A percentile compares a stretch with the other conserved stretches of the same genome.
These are phyloP conservation scores for Nevesoporus exiguus DNA, from an alignment of 768 basidiomycete genomes.

Conservation along the genomic window DNA sequence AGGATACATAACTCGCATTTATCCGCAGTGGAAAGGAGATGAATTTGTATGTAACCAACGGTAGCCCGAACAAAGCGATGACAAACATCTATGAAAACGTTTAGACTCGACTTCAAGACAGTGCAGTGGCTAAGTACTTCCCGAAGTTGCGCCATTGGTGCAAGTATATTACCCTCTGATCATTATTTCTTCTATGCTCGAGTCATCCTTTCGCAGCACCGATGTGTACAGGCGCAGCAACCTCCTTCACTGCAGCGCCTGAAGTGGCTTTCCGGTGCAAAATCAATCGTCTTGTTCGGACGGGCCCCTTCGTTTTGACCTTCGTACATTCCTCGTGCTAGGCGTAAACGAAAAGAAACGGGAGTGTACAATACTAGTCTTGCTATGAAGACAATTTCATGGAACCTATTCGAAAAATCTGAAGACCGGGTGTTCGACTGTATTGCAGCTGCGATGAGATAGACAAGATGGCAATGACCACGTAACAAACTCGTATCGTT, in stretches of 20 bases:
- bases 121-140: no score
- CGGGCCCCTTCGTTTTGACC: conserved; percentile 1
- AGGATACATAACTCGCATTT: background rate
- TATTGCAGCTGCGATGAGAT: no score
- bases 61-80: background rate
- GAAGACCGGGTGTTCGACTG: no score
- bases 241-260: conserved; percentile 27
- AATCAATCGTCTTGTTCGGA: conserved; percentile 10
- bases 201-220: conserved; percentile 15
- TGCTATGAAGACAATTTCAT: background rate
- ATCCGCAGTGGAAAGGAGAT: background rate
- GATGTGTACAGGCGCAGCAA: conserved; percentile 32
- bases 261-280: conserved; percentile 33
- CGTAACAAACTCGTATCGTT: no score
- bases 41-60: background rate
- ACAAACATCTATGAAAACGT: no score
- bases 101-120: no score
- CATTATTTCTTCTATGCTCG: background rate
- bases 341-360: conserved; percentile 7
- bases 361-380: conserved; percentile 10
- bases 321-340: background rate
- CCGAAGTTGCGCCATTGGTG: no score
- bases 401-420: background rate
- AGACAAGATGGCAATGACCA: no score
- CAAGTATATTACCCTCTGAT: background rate